phyloP scores from a whole-genome alignment of 2,329 filamentous ascomycete genomes.

The Clarireedia paspali region DNA sequence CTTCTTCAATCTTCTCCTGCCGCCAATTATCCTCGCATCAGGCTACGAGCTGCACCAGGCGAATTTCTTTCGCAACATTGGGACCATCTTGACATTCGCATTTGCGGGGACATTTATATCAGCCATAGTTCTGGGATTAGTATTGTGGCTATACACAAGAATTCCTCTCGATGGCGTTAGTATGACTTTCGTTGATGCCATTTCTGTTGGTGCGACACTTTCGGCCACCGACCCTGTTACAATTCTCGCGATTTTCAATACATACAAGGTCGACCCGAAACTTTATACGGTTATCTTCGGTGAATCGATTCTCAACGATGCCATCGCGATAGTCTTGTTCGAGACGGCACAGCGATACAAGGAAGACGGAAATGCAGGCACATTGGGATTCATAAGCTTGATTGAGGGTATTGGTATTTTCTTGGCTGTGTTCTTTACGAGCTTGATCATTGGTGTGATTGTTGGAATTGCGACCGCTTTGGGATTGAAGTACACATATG shows the following conservation, averaged over 20 bases:
- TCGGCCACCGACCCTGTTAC: slow-evolving; percentile 97
- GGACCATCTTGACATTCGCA: slow-evolving; percentile 93
- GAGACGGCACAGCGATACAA: slow-evolving; percentile 94
- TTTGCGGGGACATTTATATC: slow-evolving; percentile 97
- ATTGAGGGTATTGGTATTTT: slow-evolving; percentile 92
- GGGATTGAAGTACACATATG: slow-evolving; percentile 87
- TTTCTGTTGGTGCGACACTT: slow-evolving; percentile 90
- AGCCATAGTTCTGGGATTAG: slow-evolving; percentile 82
- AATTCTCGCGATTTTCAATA: slow-evolving; percentile 97
- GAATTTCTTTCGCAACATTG: slow-evolving; percentile 98
- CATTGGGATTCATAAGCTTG: slow-evolving; percentile 71
- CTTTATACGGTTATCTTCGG: slow-evolving; percentile 98
- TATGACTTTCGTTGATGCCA: slow-evolving; percentile 89
- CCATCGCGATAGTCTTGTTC: slow-evolving; percentile 96
- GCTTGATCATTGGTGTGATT: slow-evolving; percentile 77
- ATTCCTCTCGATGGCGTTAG: slow-evolving; percentile 79
- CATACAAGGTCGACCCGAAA: slow-evolving; percentile 98
- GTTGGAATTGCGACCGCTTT: slow-evolving; percentile 84
- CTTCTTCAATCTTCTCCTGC: slow-evolving; percentile 98
- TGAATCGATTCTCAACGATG: slow-evolving; percentile 96
- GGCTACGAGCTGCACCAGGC: slow-evolving; percentile 97
- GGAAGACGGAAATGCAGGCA: slow-evolving; percentile 59
- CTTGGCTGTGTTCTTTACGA: slow-evolving; percentile 92
- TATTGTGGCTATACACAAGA: slow-evolving; percentile 82
- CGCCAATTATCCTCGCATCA: slow-evolving; percentile 93